Evolutionary conservation across 169 alveolate species (phyloP), one percentile per base, ranked within the genome.

Genomic region (Perkinsus chesapeaki): DNA sequence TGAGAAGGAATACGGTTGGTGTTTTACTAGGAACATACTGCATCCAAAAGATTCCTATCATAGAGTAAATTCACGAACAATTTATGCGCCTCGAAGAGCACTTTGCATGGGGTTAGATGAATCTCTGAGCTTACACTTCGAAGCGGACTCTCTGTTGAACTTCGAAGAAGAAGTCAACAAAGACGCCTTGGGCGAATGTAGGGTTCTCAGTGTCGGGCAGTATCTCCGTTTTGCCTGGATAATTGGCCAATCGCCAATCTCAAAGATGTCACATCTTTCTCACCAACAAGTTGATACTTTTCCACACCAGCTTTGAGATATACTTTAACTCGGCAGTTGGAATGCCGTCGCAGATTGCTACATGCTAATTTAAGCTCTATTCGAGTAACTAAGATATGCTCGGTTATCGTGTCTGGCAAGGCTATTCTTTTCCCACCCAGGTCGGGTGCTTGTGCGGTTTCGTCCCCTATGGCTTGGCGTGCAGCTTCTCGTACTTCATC

Each of bases 81-180:
- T n/a, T n/a, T n/a, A n/a, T n/a, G n/a, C n/a, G n/a, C n/a, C n/a
- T n/a, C n/a, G n/a, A n/a, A 73, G 23, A 20, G 23, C 39, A 37
- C 39, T 34, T 3, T 37, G 48, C 38, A 5, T 39, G 36, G 38
- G 39, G 39, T 36, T 73, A 47, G 73, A 39, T 38, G 39, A 39
- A 48, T 37, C 27, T 10, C 23, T 39, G 39, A 31, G 31, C 93
- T 39, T 91, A 91, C 73, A 91, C 93, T 91, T 91, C 93, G 27
- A 91, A 91, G 39, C 93, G 73, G 9, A 31, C 31, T 39, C 39
- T 91, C 43, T 91, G 93, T 73, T 91, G 93, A 7, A 91, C 60
- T 39, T 91, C 93, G 73, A 91, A 91, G 73, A 39, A 31, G 73
- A 39, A 91, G 38, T 91, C 93, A 39, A 91, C 37, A 34, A 60